Conservation (phyloP, 192 early-diverging fungal species). For the Coemansia sp. region DNA sequence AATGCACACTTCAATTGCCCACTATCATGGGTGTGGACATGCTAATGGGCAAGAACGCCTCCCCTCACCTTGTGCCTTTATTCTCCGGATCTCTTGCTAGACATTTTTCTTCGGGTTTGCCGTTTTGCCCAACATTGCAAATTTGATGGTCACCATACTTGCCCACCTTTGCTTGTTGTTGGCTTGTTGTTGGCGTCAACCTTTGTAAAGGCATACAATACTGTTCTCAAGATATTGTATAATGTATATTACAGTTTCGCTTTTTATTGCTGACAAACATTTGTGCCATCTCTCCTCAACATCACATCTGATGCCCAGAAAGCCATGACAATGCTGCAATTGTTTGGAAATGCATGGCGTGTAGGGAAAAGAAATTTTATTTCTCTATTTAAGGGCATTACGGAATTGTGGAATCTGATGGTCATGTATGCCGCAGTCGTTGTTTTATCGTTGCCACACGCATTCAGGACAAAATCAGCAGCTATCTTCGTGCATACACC, state of each 20-base stretch:
- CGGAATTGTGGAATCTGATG: background rate
- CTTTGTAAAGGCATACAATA: too few relatives aligned
- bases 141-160: too few relatives aligned
- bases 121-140: too few relatives aligned
- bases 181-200: too few relatives aligned
- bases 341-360: background rate
- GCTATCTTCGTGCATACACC: background rate
- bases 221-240: too few relatives aligned
- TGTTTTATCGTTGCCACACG: background rate
- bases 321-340: background rate
- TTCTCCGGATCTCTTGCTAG: too few relatives aligned
- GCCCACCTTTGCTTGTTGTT: too few relatives aligned
- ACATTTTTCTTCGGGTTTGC: too few relatives aligned
- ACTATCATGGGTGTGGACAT: too few relatives aligned
- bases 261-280: background rate
- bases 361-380: constrained; percentile 1
- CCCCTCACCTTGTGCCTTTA: too few relatives aligned
- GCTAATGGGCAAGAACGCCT: too few relatives aligned
- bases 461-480: background rate
- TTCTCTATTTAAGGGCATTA: background rate
- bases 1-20: too few relatives aligned
- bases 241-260: background rate
- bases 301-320: background rate
- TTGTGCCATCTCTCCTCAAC: background rate
- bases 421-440: background rate